Evolutionary conservation across 2,329 filamentous ascomycete genomes (phyloP).

Genomic region (Aspergillus hortae): DNA sequence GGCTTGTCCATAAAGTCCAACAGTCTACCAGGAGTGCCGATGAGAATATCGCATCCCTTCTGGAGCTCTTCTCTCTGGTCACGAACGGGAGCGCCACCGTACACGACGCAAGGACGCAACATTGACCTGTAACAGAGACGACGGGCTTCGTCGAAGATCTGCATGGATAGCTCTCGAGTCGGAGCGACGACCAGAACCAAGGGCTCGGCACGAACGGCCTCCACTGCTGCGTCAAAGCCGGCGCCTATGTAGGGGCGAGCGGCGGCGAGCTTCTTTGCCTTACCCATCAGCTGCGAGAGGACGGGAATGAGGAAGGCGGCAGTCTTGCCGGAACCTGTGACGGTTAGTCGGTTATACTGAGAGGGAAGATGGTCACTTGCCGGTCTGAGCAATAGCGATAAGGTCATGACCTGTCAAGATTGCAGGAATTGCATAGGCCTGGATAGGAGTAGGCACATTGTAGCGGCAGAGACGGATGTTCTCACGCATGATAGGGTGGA

Average conservation of each 20-base stretch:
- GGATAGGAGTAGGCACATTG: constrained; percentile 74
- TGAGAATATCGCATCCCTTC: constrained; percentile 83
- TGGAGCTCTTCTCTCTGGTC: constrained; percentile 70
- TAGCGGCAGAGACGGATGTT: constrained; percentile 76
- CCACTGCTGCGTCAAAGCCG: constrained; percentile 50
- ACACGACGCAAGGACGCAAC: constrained; percentile 85
- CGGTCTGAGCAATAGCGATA: constrained; percentile 88
- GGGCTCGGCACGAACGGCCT: constrained; percentile 72
- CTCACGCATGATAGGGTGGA: constrained; percentile 77
- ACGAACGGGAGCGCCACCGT: constrained; percentile 73
- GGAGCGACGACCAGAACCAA: constrained; percentile 82
- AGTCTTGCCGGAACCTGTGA: constrained; percentile 90
- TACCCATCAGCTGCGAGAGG: constrained; percentile 89
- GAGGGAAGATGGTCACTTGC: constrained; percentile 50
- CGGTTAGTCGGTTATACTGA: constrained; percentile 6
- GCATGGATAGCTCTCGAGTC: constrained; percentile 83
- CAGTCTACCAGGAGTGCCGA: constrained; percentile 84
- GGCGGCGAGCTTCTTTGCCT: constrained; percentile 82
- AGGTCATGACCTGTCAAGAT: constrained; percentile 75
- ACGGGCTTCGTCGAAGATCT: constrained; percentile 92
- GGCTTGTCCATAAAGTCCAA: constrained; percentile 76
- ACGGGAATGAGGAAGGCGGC: constrained; percentile 88
- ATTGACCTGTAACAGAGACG: constrained; percentile 93
- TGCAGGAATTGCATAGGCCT: constrained; percentile 78
- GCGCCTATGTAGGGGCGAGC: constrained; percentile 61